These are phyloP conservation scores for Hypoxylon sp. DNA, from an alignment of 2,329 filamentous ascomycete species.

Conservation along the genomic window DNA sequence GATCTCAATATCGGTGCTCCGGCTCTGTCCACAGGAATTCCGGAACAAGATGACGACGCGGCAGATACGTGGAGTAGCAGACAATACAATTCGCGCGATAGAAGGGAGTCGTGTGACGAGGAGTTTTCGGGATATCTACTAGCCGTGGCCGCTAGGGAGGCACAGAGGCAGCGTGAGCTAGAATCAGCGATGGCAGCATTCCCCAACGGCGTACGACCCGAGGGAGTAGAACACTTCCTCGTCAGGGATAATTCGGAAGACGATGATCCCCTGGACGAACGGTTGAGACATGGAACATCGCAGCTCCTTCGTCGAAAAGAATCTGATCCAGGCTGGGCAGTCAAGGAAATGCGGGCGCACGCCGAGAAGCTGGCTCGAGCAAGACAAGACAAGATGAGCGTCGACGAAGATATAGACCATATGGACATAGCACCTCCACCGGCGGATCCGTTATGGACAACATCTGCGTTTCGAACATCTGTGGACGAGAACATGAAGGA, in stretches of 20 bases:
- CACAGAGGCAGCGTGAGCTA: slow-evolving; percentile 80
- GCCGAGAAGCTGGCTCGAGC: slow-evolving; percentile 74
- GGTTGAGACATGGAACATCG: slow-evolving; percentile 56
- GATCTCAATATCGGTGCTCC: slow-evolving; percentile 46
- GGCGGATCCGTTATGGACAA: slow-evolving; percentile 53
- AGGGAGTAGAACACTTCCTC: slow-evolving; percentile 79
- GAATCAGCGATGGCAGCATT: slow-evolving; percentile 84
- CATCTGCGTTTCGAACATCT: slow-evolving; percentile 48
- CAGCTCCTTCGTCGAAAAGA: slow-evolving; percentile 68
- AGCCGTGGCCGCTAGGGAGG: slow-evolving; percentile 83
- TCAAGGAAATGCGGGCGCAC: slow-evolving; percentile 85
- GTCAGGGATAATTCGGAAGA: slow-evolving; percentile 75
- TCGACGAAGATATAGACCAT: slow-evolving; percentile 54
- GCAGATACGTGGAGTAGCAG: slow-evolving; percentile 52
- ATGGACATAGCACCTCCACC: slow-evolving; percentile 53
- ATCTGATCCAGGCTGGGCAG: slow-evolving; percentile 79
- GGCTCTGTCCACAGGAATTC: slow-evolving; percentile 40
- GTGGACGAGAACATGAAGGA: slow-evolving; percentile 48
- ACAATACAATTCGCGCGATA: slow-evolving; percentile 59
- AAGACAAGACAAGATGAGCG: slow-evolving; percentile 57
- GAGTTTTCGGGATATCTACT: slow-evolving; percentile 83
- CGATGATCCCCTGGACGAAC: slow-evolving; percentile 62
- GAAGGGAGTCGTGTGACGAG: slow-evolving; percentile 81
- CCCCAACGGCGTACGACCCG: slow-evolving; percentile 77
- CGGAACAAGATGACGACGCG: slow-evolving; percentile 37